Base-by-base conservation (phyloP, 2,329 filamentous ascomycete genomes). In the Ophiostoma sp. region DNA sequence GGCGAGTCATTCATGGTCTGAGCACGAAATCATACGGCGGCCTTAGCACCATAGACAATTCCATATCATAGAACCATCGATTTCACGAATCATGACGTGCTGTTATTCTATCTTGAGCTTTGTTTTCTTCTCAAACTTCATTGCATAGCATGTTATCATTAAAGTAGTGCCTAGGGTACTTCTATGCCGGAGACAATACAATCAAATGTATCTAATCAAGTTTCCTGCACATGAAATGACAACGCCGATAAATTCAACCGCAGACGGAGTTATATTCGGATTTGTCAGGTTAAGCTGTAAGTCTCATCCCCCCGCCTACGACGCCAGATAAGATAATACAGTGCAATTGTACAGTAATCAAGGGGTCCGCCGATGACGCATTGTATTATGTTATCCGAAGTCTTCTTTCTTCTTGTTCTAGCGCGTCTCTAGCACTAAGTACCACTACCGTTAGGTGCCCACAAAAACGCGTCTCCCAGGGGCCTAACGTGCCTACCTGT, bases 1-100 rank as follows among this genome's bases (percentile, higher is more conserved):
- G 94, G 94, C 75, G 94, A 98, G 81, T 97, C 93, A 1, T 98
- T 98, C 77, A 97, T 92, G 89, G 90, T 93, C 68, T 88, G 68
- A 52, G 9, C 8, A 27, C 2, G 27, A 27, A 27, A 27, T 27
- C 27, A 27, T 27, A 27, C 27, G 2, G 27, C 27, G 27, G 27
- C 27, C 27, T 27, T 18, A 1, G 18, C 63, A n/a, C 4, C 42
- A 41, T 14, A 55, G 12, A n/a, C n/a, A 38, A 40, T 8, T n/a
- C 4, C 11, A 63, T 38, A 40, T 49, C 11, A 49, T 49, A 49
- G 47, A 38, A 38, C 55, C 9, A 60, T 40, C 11, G 27, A 7
- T 18, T 14, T 38, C 11, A 60, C 55, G 55, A 60, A 60, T 38
- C 27, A 60, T 60, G 55, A 60, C 55, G 12, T 60, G 27, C 27